Conservation (phyloP, 352 stramenopile species). For the Phytophthora podocarpi region DNA sequence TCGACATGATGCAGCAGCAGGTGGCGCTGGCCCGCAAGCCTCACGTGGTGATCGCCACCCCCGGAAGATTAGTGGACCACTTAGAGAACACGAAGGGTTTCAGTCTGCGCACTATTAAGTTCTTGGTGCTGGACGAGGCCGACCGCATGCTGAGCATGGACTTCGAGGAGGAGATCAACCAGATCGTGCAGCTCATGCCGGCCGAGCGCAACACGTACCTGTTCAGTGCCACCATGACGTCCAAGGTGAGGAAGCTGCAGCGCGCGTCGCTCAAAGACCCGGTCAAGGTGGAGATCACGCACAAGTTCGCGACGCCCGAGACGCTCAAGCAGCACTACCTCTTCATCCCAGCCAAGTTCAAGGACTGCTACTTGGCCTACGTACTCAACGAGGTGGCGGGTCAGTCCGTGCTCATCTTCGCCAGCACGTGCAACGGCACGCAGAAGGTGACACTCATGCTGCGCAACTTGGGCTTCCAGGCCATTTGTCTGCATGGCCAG, state of each 20-base stretch:
- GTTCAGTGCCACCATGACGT: slow-evolving; percentile 99
- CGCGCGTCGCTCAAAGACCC: slow-evolving; percentile 96
- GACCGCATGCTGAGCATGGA: slow-evolving; percentile 98
- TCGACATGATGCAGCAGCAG: slow-evolving; percentile 98
- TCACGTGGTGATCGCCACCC: slow-evolving; percentile 95
- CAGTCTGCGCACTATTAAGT: slow-evolving; percentile 90
- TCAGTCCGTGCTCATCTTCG: slow-evolving; percentile 98
- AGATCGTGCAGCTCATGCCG: slow-evolving; percentile 97
- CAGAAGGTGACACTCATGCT: slow-evolving; percentile 97
- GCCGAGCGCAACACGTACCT: slow-evolving; percentile 95
- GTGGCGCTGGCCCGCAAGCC: slow-evolving; percentile 97
- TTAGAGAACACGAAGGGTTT: slow-evolving; percentile 98
- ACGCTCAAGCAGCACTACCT: slow-evolving; percentile 99
- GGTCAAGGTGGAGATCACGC: slow-evolving; percentile 97
- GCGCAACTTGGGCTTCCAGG: slow-evolving; percentile 97
- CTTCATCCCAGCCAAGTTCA: slow-evolving; percentile 99
- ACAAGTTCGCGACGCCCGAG: slow-evolving; percentile 98
- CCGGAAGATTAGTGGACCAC: slow-evolving; percentile 93
- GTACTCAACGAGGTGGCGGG: slow-evolving; percentile 98
- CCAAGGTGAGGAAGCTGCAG: slow-evolving; percentile 98
- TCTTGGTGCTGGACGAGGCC: slow-evolving; percentile 94
- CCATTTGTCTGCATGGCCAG: slow-evolving; percentile 98
- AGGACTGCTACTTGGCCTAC: slow-evolving; percentile 99
- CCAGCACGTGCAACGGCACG: slow-evolving; percentile 97
- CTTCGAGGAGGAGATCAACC: slow-evolving; percentile 98